phyloP scores from a whole-genome alignment of 495 filamentous ascomycete species.

The Tetracladium marchalianum region DNA sequence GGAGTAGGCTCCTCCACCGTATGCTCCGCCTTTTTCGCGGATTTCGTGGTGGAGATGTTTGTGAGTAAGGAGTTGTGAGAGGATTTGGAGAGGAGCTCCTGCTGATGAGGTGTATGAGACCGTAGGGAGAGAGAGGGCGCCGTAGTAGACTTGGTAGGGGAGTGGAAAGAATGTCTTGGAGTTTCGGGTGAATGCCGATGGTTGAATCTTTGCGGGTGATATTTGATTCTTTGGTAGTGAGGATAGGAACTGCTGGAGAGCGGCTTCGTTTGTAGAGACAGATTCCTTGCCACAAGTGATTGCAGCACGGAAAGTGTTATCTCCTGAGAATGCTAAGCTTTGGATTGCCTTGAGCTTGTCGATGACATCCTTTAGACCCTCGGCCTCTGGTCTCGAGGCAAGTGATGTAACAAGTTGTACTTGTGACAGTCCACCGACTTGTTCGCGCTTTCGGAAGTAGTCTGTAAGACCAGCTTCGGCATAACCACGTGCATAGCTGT shows the following conservation, averaged over 20 bases:
- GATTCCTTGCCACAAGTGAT: slow-evolving; percentile 75
- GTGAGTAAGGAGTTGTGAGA: slow-evolving; percentile 91
- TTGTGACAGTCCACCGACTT: slow-evolving; percentile 77
- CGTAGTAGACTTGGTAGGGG: slow-evolving; percentile 95
- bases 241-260: slow-evolving; percentile 61
- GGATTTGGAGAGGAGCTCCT: slow-evolving; percentile 71
- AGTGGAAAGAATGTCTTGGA: slow-evolving; percentile 83
- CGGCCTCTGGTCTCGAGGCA: slow-evolving; percentile 40
- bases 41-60: slow-evolving; percentile 97
- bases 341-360: slow-evolving; percentile 83
- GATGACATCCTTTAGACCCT: slow-evolving; percentile 65
- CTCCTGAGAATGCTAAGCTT: slow-evolving; percentile 53
- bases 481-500: slow-evolving; percentile 71
- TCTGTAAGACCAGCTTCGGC: slow-evolving; percentile 71
- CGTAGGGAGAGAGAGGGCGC: slow-evolving; percentile 68
- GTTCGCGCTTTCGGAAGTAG: slow-evolving; percentile 61
- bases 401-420: slow-evolving; percentile 69
- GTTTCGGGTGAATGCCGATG: slow-evolving; percentile 23
- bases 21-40: slow-evolving; percentile 93
- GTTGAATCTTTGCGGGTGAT: slow-evolving; percentile 24
- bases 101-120: slow-evolving; percentile 71
- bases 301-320: slow-evolving; percentile 57
- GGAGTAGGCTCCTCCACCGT: slow-evolving; percentile 84
- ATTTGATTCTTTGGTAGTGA: slow-evolving; percentile 38
- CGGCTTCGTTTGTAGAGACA: slow-evolving; percentile 55